Evolutionary conservation across 495 filamentous ascomycete species (phyloP).

Genomic region (Aspergillus saccharolyticus): DNA sequence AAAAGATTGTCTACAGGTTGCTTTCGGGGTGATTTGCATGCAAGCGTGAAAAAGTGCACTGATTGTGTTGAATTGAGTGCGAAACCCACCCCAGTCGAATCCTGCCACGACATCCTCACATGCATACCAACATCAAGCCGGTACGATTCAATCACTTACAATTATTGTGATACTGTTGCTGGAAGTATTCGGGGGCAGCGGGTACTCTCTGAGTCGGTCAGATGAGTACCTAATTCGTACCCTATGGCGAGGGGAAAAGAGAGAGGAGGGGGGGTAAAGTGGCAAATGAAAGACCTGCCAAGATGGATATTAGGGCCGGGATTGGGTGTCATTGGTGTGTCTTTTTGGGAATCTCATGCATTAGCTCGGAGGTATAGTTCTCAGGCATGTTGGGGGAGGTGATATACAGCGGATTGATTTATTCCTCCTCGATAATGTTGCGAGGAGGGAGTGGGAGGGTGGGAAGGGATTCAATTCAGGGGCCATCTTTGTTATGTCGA

Average conservation of each 20-base stretch:
- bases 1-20: neutral
- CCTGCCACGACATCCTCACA: constrained; percentile 3
- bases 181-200: too few relatives aligned
- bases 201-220: neutral
- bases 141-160: too few relatives aligned
- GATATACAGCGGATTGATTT: neutral
- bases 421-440: neutral
- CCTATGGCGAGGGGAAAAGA: neutral
- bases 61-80: neutral
- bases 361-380: neutral
- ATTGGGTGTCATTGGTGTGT: neutral
- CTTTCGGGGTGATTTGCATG: neutral
- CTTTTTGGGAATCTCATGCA: constrained; percentile 5
- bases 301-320: neutral
- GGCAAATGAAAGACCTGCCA: neutral
- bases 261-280: neutral
- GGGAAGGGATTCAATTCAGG: too few relatives aligned
- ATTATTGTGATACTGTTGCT: neutral
- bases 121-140: neutral
- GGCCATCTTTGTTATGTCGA: too few relatives aligned
- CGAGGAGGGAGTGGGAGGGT: too few relatives aligned
- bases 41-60: neutral
- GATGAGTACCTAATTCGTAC: neutral
- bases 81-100: neutral
- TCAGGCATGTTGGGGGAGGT: neutral